Conservation (phyloP, 2,329 filamentous ascomycete species). For the Monilinia fructigena region DNA sequence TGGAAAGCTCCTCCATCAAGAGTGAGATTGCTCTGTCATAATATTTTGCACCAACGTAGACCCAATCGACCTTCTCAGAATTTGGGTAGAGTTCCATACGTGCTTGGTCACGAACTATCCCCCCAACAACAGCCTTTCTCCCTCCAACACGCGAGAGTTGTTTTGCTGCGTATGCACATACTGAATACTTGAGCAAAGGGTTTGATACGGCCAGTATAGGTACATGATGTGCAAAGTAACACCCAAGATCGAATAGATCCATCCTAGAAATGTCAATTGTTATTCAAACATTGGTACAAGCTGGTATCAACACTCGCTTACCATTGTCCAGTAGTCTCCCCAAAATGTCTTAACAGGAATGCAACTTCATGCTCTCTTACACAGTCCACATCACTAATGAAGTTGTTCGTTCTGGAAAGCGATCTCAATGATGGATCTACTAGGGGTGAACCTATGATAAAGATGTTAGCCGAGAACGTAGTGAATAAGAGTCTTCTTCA, state of each 20-base stretch:
- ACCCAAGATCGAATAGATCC: constrained; percentile 55
- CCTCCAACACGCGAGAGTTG: constrained; percentile 56
- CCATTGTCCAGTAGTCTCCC: constrained; percentile 59
- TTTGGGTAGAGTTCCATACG: constrained; percentile 54
- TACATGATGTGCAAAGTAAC: constrained; percentile 60
- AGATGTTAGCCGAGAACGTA: constrained; percentile 31
- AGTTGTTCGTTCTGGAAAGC: constrained; percentile 17
- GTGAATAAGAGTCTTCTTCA: background rate
- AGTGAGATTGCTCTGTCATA: constrained; percentile 58
- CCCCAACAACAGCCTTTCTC: constrained; percentile 50
- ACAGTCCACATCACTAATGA: constrained; percentile 27
- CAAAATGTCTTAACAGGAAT: constrained; percentile 60
- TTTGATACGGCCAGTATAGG: constrained; percentile 55
- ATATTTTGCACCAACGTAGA: constrained; percentile 59
- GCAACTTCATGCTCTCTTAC: constrained; percentile 56
- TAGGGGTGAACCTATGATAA: constrained; percentile 43
- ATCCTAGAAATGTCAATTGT: constrained; percentile 43
- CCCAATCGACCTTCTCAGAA: constrained; percentile 51
- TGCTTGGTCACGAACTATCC: constrained; percentile 48
- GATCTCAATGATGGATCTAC: constrained; percentile 45
- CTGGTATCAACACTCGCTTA: constrained; percentile 34
- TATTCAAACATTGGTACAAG: background rate
- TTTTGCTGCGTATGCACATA: constrained; percentile 61
- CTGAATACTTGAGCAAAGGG: constrained; percentile 50
- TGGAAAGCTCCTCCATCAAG: constrained; percentile 43